phyloP scores from a whole-genome alignment of 2,329 filamentous ascomycete genomes.

The Zymoseptoria crescenta region DNA sequence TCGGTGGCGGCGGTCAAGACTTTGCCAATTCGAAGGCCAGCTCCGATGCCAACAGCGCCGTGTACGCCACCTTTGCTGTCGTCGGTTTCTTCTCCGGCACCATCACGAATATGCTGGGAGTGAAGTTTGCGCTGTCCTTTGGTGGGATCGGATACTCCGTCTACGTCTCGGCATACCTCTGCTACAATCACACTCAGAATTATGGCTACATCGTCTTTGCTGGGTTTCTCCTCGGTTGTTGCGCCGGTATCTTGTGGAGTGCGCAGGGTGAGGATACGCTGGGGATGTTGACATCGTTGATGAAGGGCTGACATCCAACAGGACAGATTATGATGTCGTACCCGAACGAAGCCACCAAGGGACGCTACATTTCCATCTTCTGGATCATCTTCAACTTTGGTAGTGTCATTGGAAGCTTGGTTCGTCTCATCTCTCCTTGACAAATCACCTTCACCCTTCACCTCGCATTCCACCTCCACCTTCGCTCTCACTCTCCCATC shows the following conservation, averaged over 20 bases:
- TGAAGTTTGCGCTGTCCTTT: constrained; percentile 59
- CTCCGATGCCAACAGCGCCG: constrained; percentile 60
- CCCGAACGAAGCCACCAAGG: constrained; percentile 71
- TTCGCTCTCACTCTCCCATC: too few relatives aligned
- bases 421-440: constrained; percentile 30
- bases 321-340: constrained; percentile 74
- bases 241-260: constrained; percentile 73
- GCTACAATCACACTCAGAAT: constrained; percentile 60
- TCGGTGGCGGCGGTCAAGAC: constrained; percentile 42
- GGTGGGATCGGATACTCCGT: constrained; percentile 71
- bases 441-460: too few relatives aligned
- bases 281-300: not conserved
- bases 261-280: constrained; percentile 56
- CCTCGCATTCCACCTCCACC: too few relatives aligned
- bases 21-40: constrained; percentile 38
- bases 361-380: constrained; percentile 81
- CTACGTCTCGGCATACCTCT: constrained; percentile 63
- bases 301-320: not conserved
- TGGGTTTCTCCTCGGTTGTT: constrained; percentile 67
- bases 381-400: constrained; percentile 95
- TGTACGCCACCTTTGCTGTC: constrained; percentile 65
- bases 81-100: constrained; percentile 60
- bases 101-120: constrained; percentile 67
- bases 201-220: constrained; percentile 68
- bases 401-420: constrained; percentile 72